A percentile compares a stretch with the other conserved stretches of the same genome.
These are phyloP conservation scores for Aristolochia contorta DNA, from an alignment of 164 flowering plant species.

Conservation along the genomic window DNA sequence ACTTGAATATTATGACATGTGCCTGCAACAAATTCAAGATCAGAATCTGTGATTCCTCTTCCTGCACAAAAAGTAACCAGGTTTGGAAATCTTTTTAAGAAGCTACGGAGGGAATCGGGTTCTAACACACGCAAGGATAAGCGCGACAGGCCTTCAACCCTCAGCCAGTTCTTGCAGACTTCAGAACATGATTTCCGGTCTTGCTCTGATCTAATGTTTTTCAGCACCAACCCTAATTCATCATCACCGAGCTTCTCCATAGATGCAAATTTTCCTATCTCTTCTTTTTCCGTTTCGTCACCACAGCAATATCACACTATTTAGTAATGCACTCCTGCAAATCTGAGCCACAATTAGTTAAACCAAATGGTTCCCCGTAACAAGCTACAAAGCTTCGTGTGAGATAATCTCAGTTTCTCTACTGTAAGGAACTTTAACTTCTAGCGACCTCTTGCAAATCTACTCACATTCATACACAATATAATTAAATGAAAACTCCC, in stretches of 20 bases:
- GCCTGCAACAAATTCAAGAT: slow-evolving; percentile 11
- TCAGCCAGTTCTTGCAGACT: slow-evolving; percentile 24
- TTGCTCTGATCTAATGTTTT: background rate
- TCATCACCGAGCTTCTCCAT: slow-evolving; percentile 21
- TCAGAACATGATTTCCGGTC: slow-evolving; percentile 17
- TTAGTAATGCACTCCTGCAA: too few species aligned
- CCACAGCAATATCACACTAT: too few species aligned
- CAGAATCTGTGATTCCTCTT: slow-evolving; percentile 7
- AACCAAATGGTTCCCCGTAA: too few species aligned
- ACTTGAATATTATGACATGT: slow-evolving; percentile 9
- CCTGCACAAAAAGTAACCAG: slow-evolving; percentile 8
- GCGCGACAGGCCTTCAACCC: slow-evolving; percentile 21
- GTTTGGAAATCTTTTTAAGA: slow-evolving; percentile 26
- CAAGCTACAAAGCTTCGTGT: too few species aligned
- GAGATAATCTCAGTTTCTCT: too few species aligned
- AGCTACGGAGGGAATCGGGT: slow-evolving; percentile 9
- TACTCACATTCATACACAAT: too few species aligned
- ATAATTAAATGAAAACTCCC: too few species aligned
- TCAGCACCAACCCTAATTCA: slow-evolving; percentile 16
- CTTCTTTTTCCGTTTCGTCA: too few species aligned
- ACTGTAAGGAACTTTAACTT: too few species aligned
- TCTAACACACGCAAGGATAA: slow-evolving; percentile 12
- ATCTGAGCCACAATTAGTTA: too few species aligned
- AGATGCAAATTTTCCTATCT: background rate
- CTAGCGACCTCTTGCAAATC: too few species aligned